Evolutionary conservation across 1,284 basidiomycete species (phyloP).

Genomic region (Apiotrichum siamense): DNA sequence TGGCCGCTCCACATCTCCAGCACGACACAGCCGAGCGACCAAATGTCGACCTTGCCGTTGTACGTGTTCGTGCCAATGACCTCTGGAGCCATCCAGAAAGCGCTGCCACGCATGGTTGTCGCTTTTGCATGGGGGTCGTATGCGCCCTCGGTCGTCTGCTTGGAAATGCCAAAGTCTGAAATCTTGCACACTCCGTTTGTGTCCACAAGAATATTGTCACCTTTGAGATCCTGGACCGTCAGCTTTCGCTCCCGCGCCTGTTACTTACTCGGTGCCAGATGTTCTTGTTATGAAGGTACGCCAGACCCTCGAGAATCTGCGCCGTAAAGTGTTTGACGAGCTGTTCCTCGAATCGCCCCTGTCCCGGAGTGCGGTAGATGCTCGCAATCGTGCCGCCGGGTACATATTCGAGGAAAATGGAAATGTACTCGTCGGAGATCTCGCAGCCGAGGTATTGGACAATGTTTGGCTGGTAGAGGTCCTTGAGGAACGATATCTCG

Average conservation of each 20-base stretch:
- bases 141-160: slow-evolving; percentile 66
- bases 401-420: slow-evolving; percentile 98
- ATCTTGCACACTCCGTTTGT: slow-evolving; percentile 92
- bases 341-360: slow-evolving; percentile 62
- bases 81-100: slow-evolving; percentile 99
- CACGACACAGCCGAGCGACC: slow-evolving; percentile 95
- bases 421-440: slow-evolving; percentile 79
- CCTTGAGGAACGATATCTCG: slow-evolving; percentile 92
- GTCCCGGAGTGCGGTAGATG: slow-evolving; percentile 85
- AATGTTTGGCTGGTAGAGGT: slow-evolving; percentile 93
- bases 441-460: slow-evolving; percentile 91
- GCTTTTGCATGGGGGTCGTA: slow-evolving; percentile 66
- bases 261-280: slow-evolving; percentile 79
- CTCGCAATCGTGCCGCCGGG: slow-evolving; percentile 94
- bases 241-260: background rate
- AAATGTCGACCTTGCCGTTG: slow-evolving; percentile 95
- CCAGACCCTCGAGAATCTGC: slow-evolving; percentile 87
- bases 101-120: slow-evolving; percentile 91
- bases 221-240: slow-evolving; percentile 74
- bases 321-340: slow-evolving; percentile 87
- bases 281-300: slow-evolving; percentile 84
- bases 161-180: slow-evolving; percentile 88
- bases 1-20: slow-evolving; percentile 97
- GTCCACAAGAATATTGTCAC: slow-evolving; percentile 96
- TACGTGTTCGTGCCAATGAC: slow-evolving; percentile 66